Percentiles rank a stretch among this genome's conserved stretches.
Conservation (phyloP, 306 rosid genomes). For the Potentilla sterilis region DNA sequence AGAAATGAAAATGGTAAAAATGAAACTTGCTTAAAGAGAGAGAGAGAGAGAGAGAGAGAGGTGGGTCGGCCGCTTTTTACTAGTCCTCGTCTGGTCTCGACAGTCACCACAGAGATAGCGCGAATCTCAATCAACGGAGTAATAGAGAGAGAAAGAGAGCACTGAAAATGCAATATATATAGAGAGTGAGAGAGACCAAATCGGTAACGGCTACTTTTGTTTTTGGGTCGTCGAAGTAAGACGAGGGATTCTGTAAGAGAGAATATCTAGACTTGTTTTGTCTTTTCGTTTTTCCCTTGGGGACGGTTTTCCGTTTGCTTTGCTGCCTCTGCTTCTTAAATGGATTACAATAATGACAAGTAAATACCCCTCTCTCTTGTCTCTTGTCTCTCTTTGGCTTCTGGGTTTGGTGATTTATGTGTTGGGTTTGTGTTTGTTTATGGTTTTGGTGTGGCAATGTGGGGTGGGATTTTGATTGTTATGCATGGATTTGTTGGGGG, state of each 20-base stretch:
- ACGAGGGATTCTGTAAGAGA: not conserved
- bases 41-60: conserved; percentile 10
- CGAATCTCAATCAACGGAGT: conserved; percentile 37
- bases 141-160: not conserved
- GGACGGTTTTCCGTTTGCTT: conserved; percentile 7
- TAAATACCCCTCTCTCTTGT: conserved; percentile 38
- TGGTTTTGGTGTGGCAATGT: conserved; percentile 1
- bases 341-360: conserved; percentile 56
- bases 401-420: conserved; percentile 27
- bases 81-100: conserved; percentile 18
- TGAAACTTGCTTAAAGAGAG: conserved; percentile 3
- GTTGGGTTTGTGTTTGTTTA: not conserved
- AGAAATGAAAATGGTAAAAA: not conserved
- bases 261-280: not conserved
- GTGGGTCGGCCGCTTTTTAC: conserved; percentile 38
- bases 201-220: conserved; percentile 51
- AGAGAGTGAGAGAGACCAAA: not conserved
- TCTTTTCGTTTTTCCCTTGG: conserved; percentile 15
- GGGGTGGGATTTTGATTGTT: conserved; percentile 4
- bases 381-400: conserved; percentile 11
- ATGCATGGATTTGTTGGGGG: not conserved
- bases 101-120: conserved; percentile 22
- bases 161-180: conserved; percentile 15
- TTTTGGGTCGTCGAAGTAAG: not conserved
- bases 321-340: conserved; percentile 15